phyloP scores from a whole-genome alignment of 1,284 basidiomycete species.

The Entoloma clypeatum region DNA sequence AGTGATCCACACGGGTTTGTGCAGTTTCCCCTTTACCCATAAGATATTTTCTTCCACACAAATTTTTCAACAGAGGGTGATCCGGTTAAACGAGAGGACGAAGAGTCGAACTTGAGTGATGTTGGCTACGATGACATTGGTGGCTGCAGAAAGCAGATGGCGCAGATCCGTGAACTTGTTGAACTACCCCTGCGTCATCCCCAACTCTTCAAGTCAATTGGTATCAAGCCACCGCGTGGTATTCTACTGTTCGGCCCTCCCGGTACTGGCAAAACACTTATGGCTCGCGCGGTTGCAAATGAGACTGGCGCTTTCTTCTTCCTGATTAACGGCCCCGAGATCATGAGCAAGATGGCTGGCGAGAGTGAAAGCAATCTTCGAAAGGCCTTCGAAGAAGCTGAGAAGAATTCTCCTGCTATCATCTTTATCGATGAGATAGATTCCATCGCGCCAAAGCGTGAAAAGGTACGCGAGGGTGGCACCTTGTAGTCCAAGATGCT shows the following conservation, averaged over 20 bases:
- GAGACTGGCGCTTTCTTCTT: slow-evolving; percentile 99
- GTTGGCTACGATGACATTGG: slow-evolving; percentile 99
- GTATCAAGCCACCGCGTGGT: slow-evolving; percentile 99
- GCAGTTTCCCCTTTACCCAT: neutral
- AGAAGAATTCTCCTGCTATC: slow-evolving; percentile 99
- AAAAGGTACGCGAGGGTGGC: slow-evolving; percentile 64
- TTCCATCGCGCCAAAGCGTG: slow-evolving; percentile 98
- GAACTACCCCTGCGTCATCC: slow-evolving; percentile 97
- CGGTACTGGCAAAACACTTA: slow-evolving; percentile 96
- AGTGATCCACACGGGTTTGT: slow-evolving; percentile 84
- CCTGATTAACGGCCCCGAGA: slow-evolving; percentile 98
- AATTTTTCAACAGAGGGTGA: slow-evolving; percentile 75
- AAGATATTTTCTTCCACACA: slow-evolving; percentile 19
- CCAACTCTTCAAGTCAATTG: slow-evolving; percentile 99
- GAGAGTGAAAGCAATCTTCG: slow-evolving; percentile 96
- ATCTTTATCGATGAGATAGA: slow-evolving; percentile 99
- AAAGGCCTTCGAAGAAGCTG: slow-evolving; percentile 98
- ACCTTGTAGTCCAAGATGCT: neutral
- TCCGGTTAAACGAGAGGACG: slow-evolving; percentile 97
- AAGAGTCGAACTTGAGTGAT: slow-evolving; percentile 94
- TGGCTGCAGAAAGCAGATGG: slow-evolving; percentile 99
- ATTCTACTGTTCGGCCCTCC: slow-evolving; percentile 96
- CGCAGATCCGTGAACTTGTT: slow-evolving; percentile 98
- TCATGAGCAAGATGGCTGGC: slow-evolving; percentile 99
- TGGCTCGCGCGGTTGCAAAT: slow-evolving; percentile 99